Base-by-base conservation (phyloP, 2,329 filamentous ascomycete species). In the Cladophialophora psammophila region DNA sequence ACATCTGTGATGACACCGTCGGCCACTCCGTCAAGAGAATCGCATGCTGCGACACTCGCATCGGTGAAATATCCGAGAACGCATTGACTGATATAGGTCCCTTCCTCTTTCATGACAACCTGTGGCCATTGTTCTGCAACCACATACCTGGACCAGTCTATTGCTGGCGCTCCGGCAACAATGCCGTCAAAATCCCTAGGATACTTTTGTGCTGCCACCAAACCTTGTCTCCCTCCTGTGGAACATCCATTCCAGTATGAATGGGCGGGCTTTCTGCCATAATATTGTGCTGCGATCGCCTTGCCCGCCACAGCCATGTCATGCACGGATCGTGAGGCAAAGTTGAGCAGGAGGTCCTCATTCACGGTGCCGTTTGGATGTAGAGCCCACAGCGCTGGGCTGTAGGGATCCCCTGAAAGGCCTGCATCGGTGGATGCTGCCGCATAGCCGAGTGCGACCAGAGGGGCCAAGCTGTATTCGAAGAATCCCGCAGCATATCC, bases 241-340 rank as follows among this genome's bases (percentile, higher is more conserved):
- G 86, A 88, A 72, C 87, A 89, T 3, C 87, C 87, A 1, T 83
- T 73, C 68, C 83, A 88, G 75, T 88, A 89, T 5, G 64, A 64
- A 36, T 65, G 60, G n/a, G 26, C 20, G 2, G 63, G 63, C 31
- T 40, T 26, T 6, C 18, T 13, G 15, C 63, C 63, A 56, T 72
- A 72, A 58, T 58, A 72, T 18, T 52, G 26, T 12, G 42, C 20
- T 5, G 60, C 56, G 26, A 71, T 54, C 1, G 56, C 45, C 48
- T 72, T 71, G 34, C 69, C 70, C 54, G 81, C 71, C 5, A 74
- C 31, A 1, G 76, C 72, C 69, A 78, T 71, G 26, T 81, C 80
- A 56, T 78, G 71, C 2, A 79, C 55, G 1, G 75, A 71, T 4
- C 72, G 67, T 7, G 74, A 73, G 1, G 76, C 77, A 56, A 79